These are phyloP conservation scores for Aethionema arabicum DNA, from an alignment of 345 rosid species.

Conservation along the genomic window DNA sequence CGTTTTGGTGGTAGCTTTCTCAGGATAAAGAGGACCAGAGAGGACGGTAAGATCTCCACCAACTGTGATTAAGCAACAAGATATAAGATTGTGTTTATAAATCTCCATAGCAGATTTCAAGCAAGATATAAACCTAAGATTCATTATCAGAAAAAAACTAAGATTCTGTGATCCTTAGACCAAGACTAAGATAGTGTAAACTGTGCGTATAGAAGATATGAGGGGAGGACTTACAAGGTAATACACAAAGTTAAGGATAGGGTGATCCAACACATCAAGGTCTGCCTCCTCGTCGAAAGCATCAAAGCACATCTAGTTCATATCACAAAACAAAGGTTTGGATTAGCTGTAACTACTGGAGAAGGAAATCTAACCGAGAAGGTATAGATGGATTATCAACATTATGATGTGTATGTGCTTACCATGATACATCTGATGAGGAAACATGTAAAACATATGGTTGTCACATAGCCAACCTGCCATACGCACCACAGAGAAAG, in stretches of 20 bases:
- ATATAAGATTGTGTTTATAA: not conserved
- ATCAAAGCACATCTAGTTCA: conserved; percentile 68
- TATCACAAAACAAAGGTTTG: conserved; percentile 13
- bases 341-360: not conserved
- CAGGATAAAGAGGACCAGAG: conserved; percentile 80
- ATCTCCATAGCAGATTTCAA: not conserved
- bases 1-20: conserved; percentile 95
- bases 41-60: conserved; percentile 87
- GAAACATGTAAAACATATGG: conserved; percentile 89
- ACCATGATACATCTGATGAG: conserved; percentile 89
- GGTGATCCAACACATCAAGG: conserved; percentile 82
- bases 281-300: conserved; percentile 80
- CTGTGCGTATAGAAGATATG: too few species aligned
- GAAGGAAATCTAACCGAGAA: conserved; percentile 14
- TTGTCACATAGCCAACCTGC: conserved; percentile 95
- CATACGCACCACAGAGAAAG: conserved; percentile 30
- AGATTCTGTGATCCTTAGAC: too few species aligned
- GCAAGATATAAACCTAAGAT: not conserved
- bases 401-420: conserved; percentile 29
- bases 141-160: not conserved
- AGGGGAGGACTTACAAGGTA: conserved; percentile 61
- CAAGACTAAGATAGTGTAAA: too few species aligned
- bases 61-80: conserved; percentile 46
- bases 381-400: conserved; percentile 1
- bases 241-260: conserved; percentile 75